phyloP scores from a whole-genome alignment of 169 alveolate species.

The Plasmodium gallinaceum region DNA sequence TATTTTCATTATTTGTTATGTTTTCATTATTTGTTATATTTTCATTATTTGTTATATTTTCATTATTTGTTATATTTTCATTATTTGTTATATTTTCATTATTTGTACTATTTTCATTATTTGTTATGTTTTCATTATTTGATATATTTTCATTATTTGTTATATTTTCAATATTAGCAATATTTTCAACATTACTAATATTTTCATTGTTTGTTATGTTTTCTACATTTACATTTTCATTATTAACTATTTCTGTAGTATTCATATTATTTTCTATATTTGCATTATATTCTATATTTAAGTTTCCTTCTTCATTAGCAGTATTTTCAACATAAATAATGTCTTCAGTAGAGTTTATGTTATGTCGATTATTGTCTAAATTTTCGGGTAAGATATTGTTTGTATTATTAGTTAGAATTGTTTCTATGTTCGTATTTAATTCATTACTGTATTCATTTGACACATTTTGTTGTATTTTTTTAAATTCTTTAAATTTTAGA shows the following conservation, averaged over 20 bases:
- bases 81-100: neutral
- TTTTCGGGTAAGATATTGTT: neutral
- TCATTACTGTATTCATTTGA: neutral
- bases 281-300: neutral
- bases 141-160: neutral
- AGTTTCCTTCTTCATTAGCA: neutral
- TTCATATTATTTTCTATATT: neutral
- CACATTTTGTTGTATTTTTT: neutral
- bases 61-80: neutral
- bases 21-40: neutral
- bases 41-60: neutral
- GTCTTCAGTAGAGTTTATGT: neutral
- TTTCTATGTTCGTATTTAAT: neutral
- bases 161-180: neutral
- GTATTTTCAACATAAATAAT: neutral
- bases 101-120: neutral
- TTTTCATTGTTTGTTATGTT: neutral
- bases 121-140: neutral
- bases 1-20: neutral
- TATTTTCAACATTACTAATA: neutral
- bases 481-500: conserved; percentile 50
- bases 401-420: neutral
- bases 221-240: neutral
- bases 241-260: too few species aligned
- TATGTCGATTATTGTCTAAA: neutral